Base-by-base conservation (phyloP, 345 rosid genomes). In the Microcos paniculata region DNA sequence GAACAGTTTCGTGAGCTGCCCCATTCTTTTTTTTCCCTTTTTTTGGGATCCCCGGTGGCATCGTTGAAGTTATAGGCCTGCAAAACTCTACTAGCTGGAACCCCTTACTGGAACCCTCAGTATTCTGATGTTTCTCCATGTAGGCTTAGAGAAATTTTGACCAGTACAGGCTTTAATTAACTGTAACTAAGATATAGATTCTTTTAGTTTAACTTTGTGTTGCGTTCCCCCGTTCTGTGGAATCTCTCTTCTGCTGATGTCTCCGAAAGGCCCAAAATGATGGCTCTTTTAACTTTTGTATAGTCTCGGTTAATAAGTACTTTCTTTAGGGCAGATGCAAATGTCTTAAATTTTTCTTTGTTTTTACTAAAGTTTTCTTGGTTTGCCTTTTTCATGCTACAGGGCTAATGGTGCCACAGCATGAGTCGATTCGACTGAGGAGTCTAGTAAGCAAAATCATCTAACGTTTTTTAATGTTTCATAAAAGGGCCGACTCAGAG, bases 1-100 rank as follows among this genome's bases (percentile, higher is more conserved):
- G 98, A 59, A 95, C 99, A 9, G 97, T 91, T 45, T 92, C 97
- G 40, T 94, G 88, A 89, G 76, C 33, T 40, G n/a, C 31, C 64
- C 10, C 23, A 8, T 61, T 48, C 33, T 4, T 73, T 67, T 69
- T 23, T 69, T 61, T 48, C 33, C 2, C 68, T 67, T 69, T 23
- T 69, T 71, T 58, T 19, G 33, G 35, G 14, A 6, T 23, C 23
- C 74, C 19, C 21, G 69, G 30, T 40, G 51, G 5, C 69, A 40
- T 40, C 15, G 14, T 4, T 66, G 48, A 64, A 40, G 31, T 6
- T 40, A 10, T 43, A 2, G 71, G 57, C 23, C 24, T 57, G 49
- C 61, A n/a, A 13, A 63, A 46, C 68, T 35, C 45, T 31, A 65
- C 46, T 28, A n/a, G 40, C 40, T 35, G 40, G 40, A 35, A 35